Evolutionary conservation across 352 stramenopile genomes (phyloP).

Genomic region (Plasmopara muralis): DNA sequence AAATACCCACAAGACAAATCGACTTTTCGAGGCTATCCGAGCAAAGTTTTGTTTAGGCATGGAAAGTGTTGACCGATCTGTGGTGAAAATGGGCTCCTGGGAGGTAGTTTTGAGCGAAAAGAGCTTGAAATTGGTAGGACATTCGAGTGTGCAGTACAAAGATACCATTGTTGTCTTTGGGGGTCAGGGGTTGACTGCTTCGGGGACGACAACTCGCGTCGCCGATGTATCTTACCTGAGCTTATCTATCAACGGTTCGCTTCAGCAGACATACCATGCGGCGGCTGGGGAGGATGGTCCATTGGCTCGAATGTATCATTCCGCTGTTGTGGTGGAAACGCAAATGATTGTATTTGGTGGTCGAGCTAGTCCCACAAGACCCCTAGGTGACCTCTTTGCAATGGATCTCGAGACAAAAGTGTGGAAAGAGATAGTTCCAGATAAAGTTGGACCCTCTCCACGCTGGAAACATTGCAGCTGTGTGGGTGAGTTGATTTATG

Average conservation of each 20-base stretch:
- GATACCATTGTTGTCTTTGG: slow-evolving; percentile 57
- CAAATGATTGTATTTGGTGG: slow-evolving; percentile 80
- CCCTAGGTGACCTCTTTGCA: slow-evolving; percentile 56
- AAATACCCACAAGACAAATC: slow-evolving; percentile 68
- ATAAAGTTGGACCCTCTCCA: slow-evolving; percentile 31
- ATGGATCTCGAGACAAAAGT: slow-evolving; percentile 42
- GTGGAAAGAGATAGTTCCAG: slow-evolving; percentile 32
- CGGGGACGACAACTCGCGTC: slow-evolving; percentile 55
- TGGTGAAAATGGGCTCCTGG: slow-evolving; percentile 21
- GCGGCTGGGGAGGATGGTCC: slow-evolving; percentile 15
- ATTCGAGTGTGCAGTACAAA: slow-evolving; percentile 46
- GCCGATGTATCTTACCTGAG: slow-evolving; percentile 39
- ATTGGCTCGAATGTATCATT: slow-evolving; percentile 71
- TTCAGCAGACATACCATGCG: slow-evolving; percentile 28
- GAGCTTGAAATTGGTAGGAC: slow-evolving; percentile 51
- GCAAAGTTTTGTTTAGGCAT: slow-evolving; percentile 29
- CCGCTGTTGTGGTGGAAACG: slow-evolving; percentile 38
- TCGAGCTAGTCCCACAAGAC: slow-evolving; percentile 56
- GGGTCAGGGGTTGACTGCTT: slow-evolving; percentile 48
- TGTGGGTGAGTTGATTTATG: slow-evolving; percentile 32
- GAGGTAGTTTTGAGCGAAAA: slow-evolving; percentile 14
- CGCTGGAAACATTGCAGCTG: slow-evolving; percentile 73
- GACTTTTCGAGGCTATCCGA: slow-evolving; percentile 53
- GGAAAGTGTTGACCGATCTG: slow-evolving; percentile 1
- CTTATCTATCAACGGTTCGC: slow-evolving; percentile 13